Evolutionary conservation across 1,139 yeast genomes (phyloP).

Genomic region (Suhomyces anneliseae): DNA sequence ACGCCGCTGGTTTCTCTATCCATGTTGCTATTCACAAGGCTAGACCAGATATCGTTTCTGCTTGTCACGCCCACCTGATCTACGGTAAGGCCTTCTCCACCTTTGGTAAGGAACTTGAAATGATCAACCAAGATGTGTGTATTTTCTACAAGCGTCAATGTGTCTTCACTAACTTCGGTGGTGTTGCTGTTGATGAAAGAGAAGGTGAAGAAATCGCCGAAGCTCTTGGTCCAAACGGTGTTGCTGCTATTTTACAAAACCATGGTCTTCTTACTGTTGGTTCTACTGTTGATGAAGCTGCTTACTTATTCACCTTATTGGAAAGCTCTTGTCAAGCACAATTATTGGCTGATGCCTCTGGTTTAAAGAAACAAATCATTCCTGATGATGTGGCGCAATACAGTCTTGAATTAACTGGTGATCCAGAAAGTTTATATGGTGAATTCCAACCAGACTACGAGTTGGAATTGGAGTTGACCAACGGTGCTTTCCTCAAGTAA

Average conservation of each 20-base stretch:
- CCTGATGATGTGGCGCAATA: conserved; percentile 71
- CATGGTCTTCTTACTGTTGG: conserved; percentile 83
- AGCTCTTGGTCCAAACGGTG: conserved; percentile 60
- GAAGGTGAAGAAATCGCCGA: conserved; percentile 71
- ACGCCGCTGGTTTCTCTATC: conserved; percentile 80
- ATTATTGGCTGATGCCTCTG: conserved; percentile 59
- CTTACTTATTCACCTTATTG: conserved; percentile 60
- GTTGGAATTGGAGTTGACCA: conserved; percentile 30
- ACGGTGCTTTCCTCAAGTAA: conserved; percentile 19
- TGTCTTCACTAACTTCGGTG: conserved; percentile 72
- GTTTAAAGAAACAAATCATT: conserved; percentile 32
- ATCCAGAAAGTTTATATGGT: conserved; percentile 66
- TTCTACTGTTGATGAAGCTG: conserved; percentile 78
- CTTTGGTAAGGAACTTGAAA: conserved; percentile 69
- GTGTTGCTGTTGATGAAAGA: conserved; percentile 71
- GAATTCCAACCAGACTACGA: conserved; percentile 72
- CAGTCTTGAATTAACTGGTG: conserved; percentile 60
- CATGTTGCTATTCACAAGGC: conserved; percentile 76
- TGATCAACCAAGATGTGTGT: conserved; percentile 80
- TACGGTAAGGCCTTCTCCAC: conserved; percentile 76
- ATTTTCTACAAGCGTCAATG: conserved; percentile 63
- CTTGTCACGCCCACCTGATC: conserved; percentile 76
- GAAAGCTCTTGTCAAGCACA: conserved; percentile 76
- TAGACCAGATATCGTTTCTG: conserved; percentile 78
- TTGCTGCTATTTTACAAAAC: conserved; percentile 68